Base-by-base conservation (phyloP, 1,139 yeast species). In the Sugiyamaella sp. region DNA sequence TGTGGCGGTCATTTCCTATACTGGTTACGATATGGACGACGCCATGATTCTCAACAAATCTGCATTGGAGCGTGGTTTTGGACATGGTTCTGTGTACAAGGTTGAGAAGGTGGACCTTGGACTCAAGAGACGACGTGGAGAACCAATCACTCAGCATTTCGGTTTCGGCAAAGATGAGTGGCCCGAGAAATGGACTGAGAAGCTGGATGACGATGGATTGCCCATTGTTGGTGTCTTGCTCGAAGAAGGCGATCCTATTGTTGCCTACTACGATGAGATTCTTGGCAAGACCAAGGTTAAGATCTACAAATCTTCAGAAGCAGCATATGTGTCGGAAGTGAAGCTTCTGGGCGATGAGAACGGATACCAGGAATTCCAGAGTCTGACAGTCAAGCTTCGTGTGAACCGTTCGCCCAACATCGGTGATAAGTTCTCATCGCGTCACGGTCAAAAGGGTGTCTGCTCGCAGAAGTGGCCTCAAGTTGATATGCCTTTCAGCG, bases 361-460 rank as follows among this genome's bases (percentile, higher is more conserved):
- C 53, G 85, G 83, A 49, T 89, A 86, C 63, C 79, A 79, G 55
- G 98, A 91, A 71, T 82, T 90, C 63, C 99, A 93, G 74, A 76
- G 80, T 52, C 74, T 93, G 50, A 86, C 97, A 37, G 86, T 95
- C 71, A 95, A 95, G 73, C 87, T 88, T 71, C 83, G 99, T 72
- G 78, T 93, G 52, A 85, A 96, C 58, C 86, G 99, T 77, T 81
- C 89, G 45, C 98, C 99, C 27, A 80, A 88, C 64, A 93, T 95
- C 71, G 99, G 99, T 72, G 99, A 93, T 75, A 93, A 93, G 74
- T 93, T 95, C 70, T 91, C 98, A 6, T 91, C 98, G 21, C 85
- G 99, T 74, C 99, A 93, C 76, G 99, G 99, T 58, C 99, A 93
- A 74, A 93, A 93, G 75, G 99, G 99, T 82, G 99, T 93, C 58